phyloP scores from a whole-genome alignment of 2,329 filamentous ascomycete species.

The Cladobotryum protrusum region DNA sequence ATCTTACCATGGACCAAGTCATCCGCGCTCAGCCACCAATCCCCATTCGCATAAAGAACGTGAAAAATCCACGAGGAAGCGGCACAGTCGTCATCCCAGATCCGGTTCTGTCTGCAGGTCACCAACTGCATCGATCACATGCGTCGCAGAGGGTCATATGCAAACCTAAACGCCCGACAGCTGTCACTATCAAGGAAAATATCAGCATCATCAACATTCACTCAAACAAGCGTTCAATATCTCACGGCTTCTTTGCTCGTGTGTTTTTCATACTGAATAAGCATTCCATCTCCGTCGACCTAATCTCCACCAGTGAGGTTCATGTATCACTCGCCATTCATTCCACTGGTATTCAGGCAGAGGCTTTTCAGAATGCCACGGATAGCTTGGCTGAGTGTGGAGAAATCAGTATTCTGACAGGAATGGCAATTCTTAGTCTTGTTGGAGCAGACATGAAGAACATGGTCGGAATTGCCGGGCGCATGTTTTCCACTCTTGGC shows the following conservation, averaged over 20 bases:
- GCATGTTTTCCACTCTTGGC: conserved; percentile 91
- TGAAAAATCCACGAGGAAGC: conserved; percentile 74
- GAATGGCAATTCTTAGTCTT: conserved; percentile 93
- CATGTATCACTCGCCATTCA: conserved; percentile 97
- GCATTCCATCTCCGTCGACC: conserved; percentile 82
- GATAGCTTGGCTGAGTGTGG: conserved; percentile 73
- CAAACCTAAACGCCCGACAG: conserved; percentile 69
- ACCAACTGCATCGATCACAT: conserved; percentile 50
- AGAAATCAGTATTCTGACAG: conserved; percentile 79
- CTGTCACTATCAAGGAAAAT: conserved; percentile 94
- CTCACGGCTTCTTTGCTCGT: conserved; percentile 89
- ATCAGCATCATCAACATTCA: conserved; percentile 98
- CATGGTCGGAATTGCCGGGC: conserved; percentile 88
- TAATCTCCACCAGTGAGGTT: conserved; percentile 94
- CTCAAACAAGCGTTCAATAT: conserved; percentile 92
- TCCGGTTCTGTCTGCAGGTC: conserved; percentile 45
- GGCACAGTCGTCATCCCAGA: conserved; percentile 84
- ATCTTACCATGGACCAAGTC: conserved; percentile 96
- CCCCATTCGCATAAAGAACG: conserved; percentile 85
- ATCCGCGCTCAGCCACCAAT: conserved; percentile 75
- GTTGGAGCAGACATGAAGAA: conserved; percentile 97
- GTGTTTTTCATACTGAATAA: conserved; percentile 89
- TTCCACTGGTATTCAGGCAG: conserved; percentile 59
- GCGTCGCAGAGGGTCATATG: conserved; percentile 28
- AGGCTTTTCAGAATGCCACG: conserved; percentile 61